Base-by-base conservation (phyloP, 345 rosid species). In the Angophora floribunda region DNA sequence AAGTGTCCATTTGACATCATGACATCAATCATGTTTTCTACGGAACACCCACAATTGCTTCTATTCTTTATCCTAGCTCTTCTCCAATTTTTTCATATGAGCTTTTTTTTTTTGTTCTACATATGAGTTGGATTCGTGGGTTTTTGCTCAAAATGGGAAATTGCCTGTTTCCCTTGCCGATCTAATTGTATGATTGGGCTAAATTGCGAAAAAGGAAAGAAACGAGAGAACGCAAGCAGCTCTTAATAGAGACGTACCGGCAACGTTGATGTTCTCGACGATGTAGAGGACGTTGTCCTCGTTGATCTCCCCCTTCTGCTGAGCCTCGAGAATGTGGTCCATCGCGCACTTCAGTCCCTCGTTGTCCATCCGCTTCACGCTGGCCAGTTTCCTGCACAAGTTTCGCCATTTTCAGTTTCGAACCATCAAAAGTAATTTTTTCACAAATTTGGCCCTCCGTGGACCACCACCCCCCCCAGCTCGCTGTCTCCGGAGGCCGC, bases 271-370 rank as follows among this genome's bases (percentile, higher is more conserved):
- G 90, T 98, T 98, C 94, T 98, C 99, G 2, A 98, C 98, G 24
- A 98, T 98, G 97, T 98, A 98, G 67, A 98, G 97, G 65, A 97
- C 99, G 50, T 98, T 96, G 88, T 96, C 99, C 88, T 98, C 99
- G 9, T 93, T 98, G 92, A 98, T 98, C 90, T 98, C 99, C 51
- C 99, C 99, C 89, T 95, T 97, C 47, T 94, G 92, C 51, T 97
- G 94, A 53, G 99, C 98, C 26, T 98, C 99, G 87, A 98, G 90
- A 13, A 98, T 96, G 78, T 98, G 99, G 90, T 98, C 99, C 12
- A 98, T 98, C 15, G 99, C 99, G 36, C 99, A 98, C 91, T 97
- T 97, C 92, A 96, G 88, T 28, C 95, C 96, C 28, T 94, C 96
- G 70, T 88, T 94, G 86, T 86, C 93, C 92, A 93, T 94, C 87